phyloP scores from a whole-genome alignment of 2,329 filamentous ascomycete species.

The Akanthomyces lecanii region DNA sequence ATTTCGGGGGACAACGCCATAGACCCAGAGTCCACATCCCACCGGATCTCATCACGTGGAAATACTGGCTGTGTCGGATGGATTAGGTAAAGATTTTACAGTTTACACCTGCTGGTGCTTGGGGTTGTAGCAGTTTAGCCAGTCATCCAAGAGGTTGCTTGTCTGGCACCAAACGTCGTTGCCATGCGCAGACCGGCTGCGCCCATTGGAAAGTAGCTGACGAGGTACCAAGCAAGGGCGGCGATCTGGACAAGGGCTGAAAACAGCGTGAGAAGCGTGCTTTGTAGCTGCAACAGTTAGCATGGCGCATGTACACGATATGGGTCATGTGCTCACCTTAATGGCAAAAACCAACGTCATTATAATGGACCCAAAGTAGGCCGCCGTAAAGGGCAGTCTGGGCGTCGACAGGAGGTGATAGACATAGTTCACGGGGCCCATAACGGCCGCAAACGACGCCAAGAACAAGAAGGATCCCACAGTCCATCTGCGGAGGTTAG shows the following conservation, averaged over 20 bases:
- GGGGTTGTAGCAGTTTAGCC: conserved; percentile 43
- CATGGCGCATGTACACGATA: conserved; percentile 11
- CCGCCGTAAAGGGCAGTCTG: conserved; percentile 85
- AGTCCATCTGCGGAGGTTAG: conserved; percentile 69
- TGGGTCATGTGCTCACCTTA: conserved; percentile 63
- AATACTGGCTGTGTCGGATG: not conserved
- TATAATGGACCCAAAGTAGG: conserved; percentile 89
- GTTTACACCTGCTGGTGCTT: not conserved
- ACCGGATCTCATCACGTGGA: not conserved
- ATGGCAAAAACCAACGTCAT: conserved; percentile 90
- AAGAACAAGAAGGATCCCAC: conserved; percentile 88
- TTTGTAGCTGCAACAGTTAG: conserved; percentile 61
- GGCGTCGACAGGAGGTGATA: conserved; percentile 80
- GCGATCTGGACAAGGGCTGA: conserved; percentile 79
- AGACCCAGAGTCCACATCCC: not conserved
- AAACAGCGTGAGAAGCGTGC: conserved; percentile 77
- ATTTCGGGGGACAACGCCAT: not conserved
- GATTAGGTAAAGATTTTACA: not conserved
- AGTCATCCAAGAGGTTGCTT: conserved; percentile 84
- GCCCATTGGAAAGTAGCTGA: conserved; percentile 98
- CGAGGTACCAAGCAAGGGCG: conserved; percentile 84
- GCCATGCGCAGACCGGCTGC: conserved; percentile 82
- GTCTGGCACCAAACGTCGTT: conserved; percentile 76
- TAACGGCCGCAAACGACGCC: conserved; percentile 86
- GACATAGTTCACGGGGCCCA: conserved; percentile 81